Evolutionary conservation across 1,284 basidiomycete species (phyloP), one percentile per base, ranked within the genome.

Genomic region (Macrocystidia cucumis): DNA sequence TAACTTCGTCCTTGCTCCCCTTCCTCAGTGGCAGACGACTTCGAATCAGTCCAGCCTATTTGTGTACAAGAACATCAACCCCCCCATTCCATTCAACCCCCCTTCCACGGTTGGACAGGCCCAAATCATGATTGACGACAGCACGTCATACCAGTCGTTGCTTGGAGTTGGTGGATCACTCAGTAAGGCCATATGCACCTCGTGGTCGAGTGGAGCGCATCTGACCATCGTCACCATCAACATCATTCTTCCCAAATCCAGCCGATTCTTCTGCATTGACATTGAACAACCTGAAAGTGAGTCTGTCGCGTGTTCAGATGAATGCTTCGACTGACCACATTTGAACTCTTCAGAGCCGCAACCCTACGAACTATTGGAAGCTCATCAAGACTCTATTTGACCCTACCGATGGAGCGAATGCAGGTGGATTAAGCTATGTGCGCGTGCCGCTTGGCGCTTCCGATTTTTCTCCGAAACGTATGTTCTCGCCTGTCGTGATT

Each of bases 1-100:
- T 27, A 27, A 27, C n/a, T 3, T 16, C 25, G 25, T n/a, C n/a
- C n/a, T n/a, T n/a, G n/a, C n/a, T n/a, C n/a, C 3, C 16, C 5
- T 7, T 25, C 9, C 23, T 32, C 43, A 77, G 74, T 75, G 68
- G 67, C 69, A 74, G 57, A 77, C 74, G 12, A 77, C 72, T 5
- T 76, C 73, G 75, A 67, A 77, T 45, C 56, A 61, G 30, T 44
- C 61, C 19, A 59, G 53, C 35, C 60, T 72, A 21, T 67, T 77
- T 47, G 67, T 63, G 2, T 65, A 62, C 16, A 49, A 65, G 21
- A 54, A 57, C 8, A 57, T 64, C 13, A 56, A 56, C 7, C 54
- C 62, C 1, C 72, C 74, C 2, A 70, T 78, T 35, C 69, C 68
- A 40, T 78, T 78, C 44, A 60, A 49, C 5, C 47, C 59, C 17